These are phyloP conservation scores for Clathrus columnatus DNA, from an alignment of 768 basidiomycete species.

Conservation along the genomic window DNA sequence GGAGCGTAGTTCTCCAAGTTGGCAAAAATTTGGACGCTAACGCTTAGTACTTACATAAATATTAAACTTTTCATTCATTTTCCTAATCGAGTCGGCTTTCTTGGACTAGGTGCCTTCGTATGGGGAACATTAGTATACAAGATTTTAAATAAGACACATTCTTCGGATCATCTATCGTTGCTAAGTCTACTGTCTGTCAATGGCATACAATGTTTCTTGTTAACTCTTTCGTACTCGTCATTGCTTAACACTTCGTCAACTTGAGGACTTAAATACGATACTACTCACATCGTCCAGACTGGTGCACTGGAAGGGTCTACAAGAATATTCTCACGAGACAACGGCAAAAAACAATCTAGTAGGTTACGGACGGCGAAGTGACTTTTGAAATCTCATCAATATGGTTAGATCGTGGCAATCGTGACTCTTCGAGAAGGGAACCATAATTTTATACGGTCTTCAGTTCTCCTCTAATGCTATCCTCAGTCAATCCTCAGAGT, in stretches of 20 bases:
- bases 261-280: background rate
- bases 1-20: no score
- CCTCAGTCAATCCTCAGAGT: background rate
- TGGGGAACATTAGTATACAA: constrained; percentile 63
- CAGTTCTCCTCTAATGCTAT: background rate
- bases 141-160: constrained; percentile 40
- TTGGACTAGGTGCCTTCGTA: constrained; percentile 43
- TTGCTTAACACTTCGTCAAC: background rate
- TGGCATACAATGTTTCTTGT: constrained; percentile 70
- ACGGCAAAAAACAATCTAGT: constrained; percentile 70
- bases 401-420: constrained; percentile 48
- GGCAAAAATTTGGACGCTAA: no score
- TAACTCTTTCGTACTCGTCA: constrained; percentile 45
- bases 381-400: background rate
- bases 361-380: constrained; percentile 14
- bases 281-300: constrained; percentile 30
- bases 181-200: background rate
- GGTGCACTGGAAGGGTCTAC: constrained; percentile 78
- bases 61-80: no score
- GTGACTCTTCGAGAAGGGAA: constrained; percentile 72
- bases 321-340: constrained; percentile 74
- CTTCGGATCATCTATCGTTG: background rate
- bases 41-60: no score
- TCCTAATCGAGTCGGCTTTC: no score
- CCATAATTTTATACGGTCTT: constrained; percentile 57